These are phyloP conservation scores for Candida sp. DNA, from an alignment of 1,139 yeast species.

Conservation along the genomic window DNA sequence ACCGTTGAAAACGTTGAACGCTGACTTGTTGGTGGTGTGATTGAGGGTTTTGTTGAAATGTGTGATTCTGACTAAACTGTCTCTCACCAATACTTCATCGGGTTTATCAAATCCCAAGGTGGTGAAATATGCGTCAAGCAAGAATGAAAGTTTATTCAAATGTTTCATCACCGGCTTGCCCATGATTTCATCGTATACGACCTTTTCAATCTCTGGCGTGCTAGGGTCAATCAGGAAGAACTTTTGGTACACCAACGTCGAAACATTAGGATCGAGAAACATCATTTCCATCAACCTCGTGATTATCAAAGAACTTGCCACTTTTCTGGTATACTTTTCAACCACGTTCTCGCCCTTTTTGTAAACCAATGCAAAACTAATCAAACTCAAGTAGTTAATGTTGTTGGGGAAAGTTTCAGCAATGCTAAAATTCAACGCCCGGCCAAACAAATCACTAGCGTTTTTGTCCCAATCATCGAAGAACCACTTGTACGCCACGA, in stretches of 20 bases:
- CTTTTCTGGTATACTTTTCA: conserved; percentile 24
- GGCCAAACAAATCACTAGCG: conserved; percentile 24
- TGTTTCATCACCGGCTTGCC: conserved; percentile 53
- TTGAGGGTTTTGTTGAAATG: conserved; percentile 31
- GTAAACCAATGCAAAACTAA: conserved; percentile 37
- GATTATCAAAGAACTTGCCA: conserved; percentile 28
- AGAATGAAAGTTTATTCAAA: conserved; percentile 50
- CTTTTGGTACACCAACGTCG: conserved; percentile 19
- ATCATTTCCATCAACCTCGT: conserved; percentile 25
- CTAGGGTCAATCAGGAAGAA: conserved; percentile 19
- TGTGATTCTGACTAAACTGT: conserved; percentile 23
- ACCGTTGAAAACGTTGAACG: conserved; percentile 22
- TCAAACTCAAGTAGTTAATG: conserved; percentile 31
- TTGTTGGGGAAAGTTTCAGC: conserved; percentile 25
- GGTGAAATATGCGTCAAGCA: conserved; percentile 41
- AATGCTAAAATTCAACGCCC: conserved; percentile 28
- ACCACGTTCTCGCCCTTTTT: conserved; percentile 25
- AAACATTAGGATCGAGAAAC: conserved; percentile 19
- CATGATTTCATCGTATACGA: conserved; percentile 19
- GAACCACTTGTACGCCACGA: conserved; percentile 35
- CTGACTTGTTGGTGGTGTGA: conserved; percentile 25
- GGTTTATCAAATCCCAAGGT: conserved; percentile 20
- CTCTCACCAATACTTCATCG: conserved; percentile 24
- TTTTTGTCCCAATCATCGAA: conserved; percentile 37
- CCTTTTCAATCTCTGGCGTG: conserved; percentile 16